Conservation (phyloP, 2,329 filamentous ascomycete genomes). For the Elsinoe arachidis region DNA sequence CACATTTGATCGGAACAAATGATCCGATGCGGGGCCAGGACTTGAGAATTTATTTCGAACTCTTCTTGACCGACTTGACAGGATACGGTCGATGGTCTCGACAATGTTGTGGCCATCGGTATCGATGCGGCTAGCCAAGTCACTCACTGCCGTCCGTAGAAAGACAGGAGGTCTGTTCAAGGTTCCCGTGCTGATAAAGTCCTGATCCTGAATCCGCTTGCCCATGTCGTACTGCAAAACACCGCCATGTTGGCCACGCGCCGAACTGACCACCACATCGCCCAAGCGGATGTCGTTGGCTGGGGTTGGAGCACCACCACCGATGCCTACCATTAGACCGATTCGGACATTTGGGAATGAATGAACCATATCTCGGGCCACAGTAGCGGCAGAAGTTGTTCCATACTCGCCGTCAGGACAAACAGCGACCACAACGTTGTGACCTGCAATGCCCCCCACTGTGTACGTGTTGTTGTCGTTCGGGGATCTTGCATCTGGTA, state of each 20-base stretch:
- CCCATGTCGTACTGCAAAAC: slow-evolving; percentile 23
- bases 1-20: neutral
- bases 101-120: neutral
- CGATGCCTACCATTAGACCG: slow-evolving; percentile 22
- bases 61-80: neutral
- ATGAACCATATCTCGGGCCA: slow-evolving; percentile 15
- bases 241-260: slow-evolving; percentile 14
- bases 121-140: neutral
- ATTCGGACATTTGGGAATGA: slow-evolving; percentile 17
- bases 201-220: slow-evolving; percentile 15
- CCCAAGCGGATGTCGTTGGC: slow-evolving; percentile 22
- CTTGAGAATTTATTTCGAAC: neutral
- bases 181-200: neutral
- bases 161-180: neutral
- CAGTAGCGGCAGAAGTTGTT: slow-evolving; percentile 14
- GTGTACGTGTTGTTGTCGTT: slow-evolving; percentile 15
- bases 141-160: neutral
- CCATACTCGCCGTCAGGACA: slow-evolving; percentile 17
- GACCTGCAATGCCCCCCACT: slow-evolving; percentile 13
- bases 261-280: slow-evolving; percentile 23
- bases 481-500: neutral
- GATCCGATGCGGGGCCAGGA: neutral
- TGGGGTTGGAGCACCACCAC: slow-evolving; percentile 19
- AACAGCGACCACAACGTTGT: slow-evolving; percentile 18
- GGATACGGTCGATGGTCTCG: neutral